phyloP scores from a whole-genome alignment of 257 asterid species.

The Solanum medicagineum region DNA sequence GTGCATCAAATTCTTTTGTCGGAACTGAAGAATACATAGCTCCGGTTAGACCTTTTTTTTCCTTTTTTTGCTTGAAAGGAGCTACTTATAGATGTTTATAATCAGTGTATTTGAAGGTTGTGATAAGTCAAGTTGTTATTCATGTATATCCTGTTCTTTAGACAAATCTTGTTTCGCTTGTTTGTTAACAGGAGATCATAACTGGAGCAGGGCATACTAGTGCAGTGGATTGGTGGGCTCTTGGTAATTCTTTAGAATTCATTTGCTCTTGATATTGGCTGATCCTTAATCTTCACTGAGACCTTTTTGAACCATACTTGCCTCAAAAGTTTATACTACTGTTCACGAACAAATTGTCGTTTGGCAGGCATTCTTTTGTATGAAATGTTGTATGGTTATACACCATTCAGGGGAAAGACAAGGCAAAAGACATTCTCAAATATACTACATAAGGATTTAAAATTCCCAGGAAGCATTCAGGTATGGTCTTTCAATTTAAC shows the following conservation, averaged over 20 bases:
- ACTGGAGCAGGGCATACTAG: conserved; percentile 95
- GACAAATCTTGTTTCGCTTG: not conserved
- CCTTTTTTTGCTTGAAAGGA: not conserved
- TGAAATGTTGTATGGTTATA: conserved; percentile 93
- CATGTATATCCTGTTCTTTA: not conserved
- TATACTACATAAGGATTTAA: conserved; percentile 79
- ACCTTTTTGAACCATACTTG: not conserved
- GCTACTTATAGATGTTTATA: not conserved
- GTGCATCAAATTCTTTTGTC: conserved; percentile 95
- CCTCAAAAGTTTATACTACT: not conserved
- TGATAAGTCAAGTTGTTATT: not conserved
- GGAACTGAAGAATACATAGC: conserved; percentile 99
- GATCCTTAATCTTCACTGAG: not conserved
- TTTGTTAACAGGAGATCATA: conserved; percentile 62
- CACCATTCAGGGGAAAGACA: conserved; percentile 96
- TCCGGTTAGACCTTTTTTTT: conserved; percentile 50
- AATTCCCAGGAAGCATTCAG: conserved; percentile 77
- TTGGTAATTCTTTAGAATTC: conserved; percentile 40
- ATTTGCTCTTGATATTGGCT: not conserved
- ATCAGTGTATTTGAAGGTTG: not conserved
- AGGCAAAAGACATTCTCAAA: conserved; percentile 94
- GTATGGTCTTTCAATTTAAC: conserved; percentile 17
- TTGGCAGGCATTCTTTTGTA: conserved; percentile 69
- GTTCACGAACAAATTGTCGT: not conserved
- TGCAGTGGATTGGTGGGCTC: conserved; percentile 99